These are phyloP conservation scores for Paecilomyces variotii DNA, from an alignment of 2,329 filamentous ascomycete genomes.

Conservation along the genomic window DNA sequence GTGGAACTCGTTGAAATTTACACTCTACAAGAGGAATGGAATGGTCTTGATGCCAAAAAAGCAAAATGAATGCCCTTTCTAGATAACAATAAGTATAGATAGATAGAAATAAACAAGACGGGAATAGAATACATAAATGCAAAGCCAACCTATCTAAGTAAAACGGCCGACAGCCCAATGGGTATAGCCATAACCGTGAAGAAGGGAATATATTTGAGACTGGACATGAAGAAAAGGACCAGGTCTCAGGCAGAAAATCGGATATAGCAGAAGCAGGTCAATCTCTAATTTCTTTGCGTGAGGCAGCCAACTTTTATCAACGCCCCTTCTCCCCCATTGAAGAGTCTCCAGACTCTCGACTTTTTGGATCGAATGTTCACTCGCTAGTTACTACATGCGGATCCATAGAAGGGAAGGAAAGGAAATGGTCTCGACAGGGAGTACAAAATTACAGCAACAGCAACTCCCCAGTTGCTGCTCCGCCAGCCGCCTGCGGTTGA, in stretches of 20 bases:
- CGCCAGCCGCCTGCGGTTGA: slow-evolving; percentile 58
- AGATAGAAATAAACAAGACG: not conserved
- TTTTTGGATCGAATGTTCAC: not conserved
- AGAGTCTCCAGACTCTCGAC: not conserved
- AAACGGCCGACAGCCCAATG: not conserved
- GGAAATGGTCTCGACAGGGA: not conserved
- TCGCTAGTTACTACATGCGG: not conserved
- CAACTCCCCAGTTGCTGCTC: slow-evolving; percentile 62
- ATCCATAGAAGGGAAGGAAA: not conserved
- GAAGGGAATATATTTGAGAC: not conserved
- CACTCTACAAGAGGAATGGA: too few relatives aligned
- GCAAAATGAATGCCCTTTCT: not conserved
- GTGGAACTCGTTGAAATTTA: too few relatives aligned
- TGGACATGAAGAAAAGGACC: not conserved
- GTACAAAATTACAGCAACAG: slow-evolving; percentile 48
- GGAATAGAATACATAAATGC: not conserved
- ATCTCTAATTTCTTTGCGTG: not conserved
- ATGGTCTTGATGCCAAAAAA: not conserved
- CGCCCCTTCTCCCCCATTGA: not conserved
- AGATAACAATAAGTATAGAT: not conserved
- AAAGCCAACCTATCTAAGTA: not conserved
- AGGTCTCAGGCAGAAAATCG: not conserved
- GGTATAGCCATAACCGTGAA: not conserved
- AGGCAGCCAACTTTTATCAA: not conserved
- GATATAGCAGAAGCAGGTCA: not conserved